Base-by-base conservation (phyloP, 441 rosid genomes). In the Biscutella laevigata region DNA sequence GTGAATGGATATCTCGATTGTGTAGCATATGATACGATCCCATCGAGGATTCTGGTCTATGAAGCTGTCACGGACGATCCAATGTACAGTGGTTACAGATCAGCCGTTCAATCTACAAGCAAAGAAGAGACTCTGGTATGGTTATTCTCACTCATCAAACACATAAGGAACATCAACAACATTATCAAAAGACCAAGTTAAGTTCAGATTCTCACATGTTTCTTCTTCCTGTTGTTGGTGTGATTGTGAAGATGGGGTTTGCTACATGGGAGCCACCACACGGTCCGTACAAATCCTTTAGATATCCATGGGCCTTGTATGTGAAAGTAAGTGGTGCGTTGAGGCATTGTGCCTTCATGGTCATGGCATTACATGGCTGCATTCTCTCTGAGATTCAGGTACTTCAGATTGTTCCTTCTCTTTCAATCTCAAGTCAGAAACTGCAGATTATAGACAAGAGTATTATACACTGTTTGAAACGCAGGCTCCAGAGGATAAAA, bases 181-280 rank as follows among this genome's bases (percentile, higher is more conserved):
- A 21, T n/a, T n/a, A 42, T 5, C 19, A 27, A 51, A 40, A 40
- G 13, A 43, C n/a, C 32, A 62, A 39, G 29, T 44, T 60, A n/a
- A 37, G 16, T n/a, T 20, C 7, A 48, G 22, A 38, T 40, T 7
- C 46, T 66, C 33, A 50, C 11, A 13, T n/a, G 41, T 6, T 6
- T 34, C 6, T 53, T 1, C n/a, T n/a, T n/a, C n/a, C n/a, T 13
- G 4, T 2, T 16, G 29, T 35, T 45, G 19, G 21, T 52, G 38
- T 51, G 59, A 41, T 25, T 53, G 32, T 53, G 72, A 73, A 83
- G 92, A 35, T 84, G 59, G 81, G 70, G 4, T 84, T 84, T 66
- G 86, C 88, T 9, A 24, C 69, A 69, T 84, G 92, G 92, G 92
- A 84, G 63, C 92, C 86, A 41, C 92, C 92, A 33, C 92, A 84